These are phyloP conservation scores for Termitomyces sp. DNA, from an alignment of 1,284 basidiomycete genomes.

Conservation along the genomic window DNA sequence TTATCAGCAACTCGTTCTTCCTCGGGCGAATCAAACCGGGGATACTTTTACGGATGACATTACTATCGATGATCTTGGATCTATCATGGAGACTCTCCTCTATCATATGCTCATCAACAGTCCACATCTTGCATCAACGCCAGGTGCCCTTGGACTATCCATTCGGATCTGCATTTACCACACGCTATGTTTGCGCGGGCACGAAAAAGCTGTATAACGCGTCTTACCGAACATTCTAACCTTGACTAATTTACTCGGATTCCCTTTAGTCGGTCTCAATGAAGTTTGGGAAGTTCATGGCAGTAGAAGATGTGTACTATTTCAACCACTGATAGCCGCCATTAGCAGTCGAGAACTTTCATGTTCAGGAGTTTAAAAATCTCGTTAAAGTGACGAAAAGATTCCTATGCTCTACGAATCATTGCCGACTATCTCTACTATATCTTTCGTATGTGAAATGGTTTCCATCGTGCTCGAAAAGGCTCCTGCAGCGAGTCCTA, in stretches of 20 bases:
- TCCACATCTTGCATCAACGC: not conserved
- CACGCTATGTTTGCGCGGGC: not conserved
- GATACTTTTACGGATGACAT: not conserved
- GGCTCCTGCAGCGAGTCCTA: no score
- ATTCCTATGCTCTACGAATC: not conserved
- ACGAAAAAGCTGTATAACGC: not conserved
- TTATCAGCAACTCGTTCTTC: not conserved
- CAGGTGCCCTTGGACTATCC: not conserved
- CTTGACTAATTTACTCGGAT: not conserved
- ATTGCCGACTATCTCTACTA: not conserved
- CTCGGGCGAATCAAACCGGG: not conserved
- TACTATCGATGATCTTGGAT: not conserved
- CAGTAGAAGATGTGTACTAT: not conserved
- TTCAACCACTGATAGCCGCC: not conserved
- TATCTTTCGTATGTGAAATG: not conserved
- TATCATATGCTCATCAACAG: not conserved
- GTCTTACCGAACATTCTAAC: not conserved
- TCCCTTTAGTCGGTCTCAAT: not conserved
- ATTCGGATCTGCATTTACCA: not conserved
- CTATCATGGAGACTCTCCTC: not conserved
- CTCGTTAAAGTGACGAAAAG: not conserved
- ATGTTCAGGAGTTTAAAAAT: accelerated
- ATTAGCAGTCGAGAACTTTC: not conserved
- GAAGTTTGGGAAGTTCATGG: not conserved
- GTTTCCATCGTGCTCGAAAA: not conserved